Conservation (phyloP, 2,329 filamentous ascomycete species). For the Beauveria asiatica region DNA sequence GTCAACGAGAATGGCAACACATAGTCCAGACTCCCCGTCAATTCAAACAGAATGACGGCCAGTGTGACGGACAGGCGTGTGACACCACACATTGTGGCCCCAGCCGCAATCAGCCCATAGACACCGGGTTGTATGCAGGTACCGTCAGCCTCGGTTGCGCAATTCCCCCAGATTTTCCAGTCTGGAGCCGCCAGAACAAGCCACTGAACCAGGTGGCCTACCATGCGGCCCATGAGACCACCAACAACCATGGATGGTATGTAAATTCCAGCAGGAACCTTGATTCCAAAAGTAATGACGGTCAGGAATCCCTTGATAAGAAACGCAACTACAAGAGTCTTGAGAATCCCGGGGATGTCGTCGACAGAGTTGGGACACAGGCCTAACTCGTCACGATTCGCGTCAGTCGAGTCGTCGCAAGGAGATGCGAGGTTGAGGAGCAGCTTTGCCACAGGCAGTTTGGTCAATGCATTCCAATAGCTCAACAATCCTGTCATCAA, state of each 20-base stretch:
- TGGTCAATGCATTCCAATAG: conserved; percentile 91
- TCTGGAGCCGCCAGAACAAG: conserved; percentile 65
- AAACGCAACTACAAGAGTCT: conserved; percentile 67
- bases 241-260: conserved; percentile 98
- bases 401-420: conserved; percentile 58
- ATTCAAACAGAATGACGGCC: conserved; percentile 89
- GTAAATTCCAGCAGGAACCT: conserved; percentile 93
- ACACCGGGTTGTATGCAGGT: conserved; percentile 94
- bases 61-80: conserved; percentile 88
- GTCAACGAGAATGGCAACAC: conserved; percentile 90
- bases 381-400: conserved; percentile 55
- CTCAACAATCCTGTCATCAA: conserved; percentile 74
- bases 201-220: conserved; percentile 81
- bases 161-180: conserved; percentile 65
- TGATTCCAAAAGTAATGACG: conserved; percentile 88
- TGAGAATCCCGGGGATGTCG: conserved; percentile 70
- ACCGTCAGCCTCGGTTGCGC: conserved; percentile 60
- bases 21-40: conserved; percentile 91
- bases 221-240: conserved; percentile 78
- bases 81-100: conserved; percentile 96
- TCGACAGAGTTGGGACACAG: conserved; percentile 66
- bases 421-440: conserved; percentile 85
- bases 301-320: conserved; percentile 86
- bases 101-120: conserved; percentile 88
- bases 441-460: conserved; percentile 80